Evolutionary conservation across 352 stramenopile genomes (phyloP).

Genomic region (Pythium biforme): DNA sequence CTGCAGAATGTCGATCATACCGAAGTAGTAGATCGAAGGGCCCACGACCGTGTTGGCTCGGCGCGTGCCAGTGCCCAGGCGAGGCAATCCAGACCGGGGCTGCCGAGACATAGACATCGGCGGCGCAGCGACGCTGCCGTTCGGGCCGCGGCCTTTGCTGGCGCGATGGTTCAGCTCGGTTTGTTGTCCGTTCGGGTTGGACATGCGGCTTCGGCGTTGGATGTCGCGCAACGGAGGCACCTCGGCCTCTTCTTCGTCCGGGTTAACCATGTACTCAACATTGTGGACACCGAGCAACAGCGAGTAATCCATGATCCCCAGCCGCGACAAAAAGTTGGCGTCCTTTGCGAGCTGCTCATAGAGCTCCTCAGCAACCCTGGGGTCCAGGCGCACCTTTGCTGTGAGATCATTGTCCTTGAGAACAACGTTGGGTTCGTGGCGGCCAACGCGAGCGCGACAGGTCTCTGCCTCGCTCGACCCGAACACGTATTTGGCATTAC

Average conservation of each 20-base stretch:
- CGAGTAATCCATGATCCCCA: conserved; percentile 93
- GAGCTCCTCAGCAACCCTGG: conserved; percentile 72
- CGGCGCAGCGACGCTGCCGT: background rate
- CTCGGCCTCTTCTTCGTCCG: conserved; percentile 39
- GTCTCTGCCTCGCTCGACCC: conserved; percentile 77
- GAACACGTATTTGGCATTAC: conserved; percentile 87
- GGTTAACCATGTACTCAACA: conserved; percentile 86
- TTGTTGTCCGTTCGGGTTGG: conserved; percentile 18
- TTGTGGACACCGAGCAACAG: conserved; percentile 89
- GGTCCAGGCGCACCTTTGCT: conserved; percentile 73
- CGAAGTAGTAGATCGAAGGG: conserved; percentile 87
- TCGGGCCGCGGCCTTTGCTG: conserved; percentile 18
- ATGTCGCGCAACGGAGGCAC: conserved; percentile 24
- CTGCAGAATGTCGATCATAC: conserved; percentile 87
- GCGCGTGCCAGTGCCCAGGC: conserved; percentile 64
- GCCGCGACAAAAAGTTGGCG: conserved; percentile 76
- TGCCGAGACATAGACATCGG: conserved; percentile 17
- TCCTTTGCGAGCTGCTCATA: conserved; percentile 87
- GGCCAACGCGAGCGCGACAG: conserved; percentile 70
- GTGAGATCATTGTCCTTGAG: conserved; percentile 89
- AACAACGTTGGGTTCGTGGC: conserved; percentile 84
- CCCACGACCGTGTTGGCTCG: conserved; percentile 86
- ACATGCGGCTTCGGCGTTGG: conserved; percentile 21
- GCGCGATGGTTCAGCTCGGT: conserved; percentile 38
- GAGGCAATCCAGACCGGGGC: conserved; percentile 40